Evolutionary conservation across 2,329 filamentous ascomycete genomes (phyloP).

Genomic region (Simplicillium aogashimaense): DNA sequence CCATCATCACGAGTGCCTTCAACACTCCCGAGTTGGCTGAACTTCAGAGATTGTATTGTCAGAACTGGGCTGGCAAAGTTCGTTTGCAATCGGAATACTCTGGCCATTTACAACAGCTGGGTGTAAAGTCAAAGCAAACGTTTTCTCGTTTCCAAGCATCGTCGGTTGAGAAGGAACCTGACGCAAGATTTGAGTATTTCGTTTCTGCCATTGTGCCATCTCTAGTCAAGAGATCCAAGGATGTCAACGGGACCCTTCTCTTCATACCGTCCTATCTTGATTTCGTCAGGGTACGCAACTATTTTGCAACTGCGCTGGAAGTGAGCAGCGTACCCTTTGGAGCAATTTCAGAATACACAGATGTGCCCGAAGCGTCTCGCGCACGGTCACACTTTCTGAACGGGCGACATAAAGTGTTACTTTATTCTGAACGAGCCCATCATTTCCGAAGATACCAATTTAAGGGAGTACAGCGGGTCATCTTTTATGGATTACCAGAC

Average conservation of each 20-base stretch:
- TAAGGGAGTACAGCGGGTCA: conserved; percentile 69
- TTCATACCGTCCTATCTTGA: conserved; percentile 93
- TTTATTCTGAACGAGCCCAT: conserved; percentile 94
- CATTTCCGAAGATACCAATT: conserved; percentile 88
- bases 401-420: conserved; percentile 69
- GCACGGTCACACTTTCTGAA: conserved; percentile 80
- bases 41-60: conserved; percentile 64
- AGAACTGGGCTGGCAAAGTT: conserved; percentile 70
- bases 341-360: conserved; percentile 80
- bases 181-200: conserved; percentile 87
- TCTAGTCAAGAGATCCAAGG: conserved; percentile 55
- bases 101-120: conserved; percentile 64
- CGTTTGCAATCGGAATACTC: conserved; percentile 62
- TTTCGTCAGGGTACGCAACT: conserved; percentile 87
- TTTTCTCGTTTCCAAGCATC: conserved; percentile 77
- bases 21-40: conserved; percentile 82
- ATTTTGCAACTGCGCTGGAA: conserved; percentile 64
- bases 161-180: conserved; percentile 66
- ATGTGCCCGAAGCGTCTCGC: conserved; percentile 67
- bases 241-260: conserved; percentile 62
- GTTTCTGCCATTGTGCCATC: conserved; percentile 68
- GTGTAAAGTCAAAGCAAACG: conserved; percentile 68
- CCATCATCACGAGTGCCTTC: conserved; percentile 70
- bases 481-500: conserved; percentile 86
- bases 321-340: conserved; percentile 51